Percentiles rank a stretch among this genome's conserved stretches.
These are phyloP conservation scores for Citrus sinensis DNA, from an alignment of 345 rosid genomes.

Conservation along the genomic window DNA sequence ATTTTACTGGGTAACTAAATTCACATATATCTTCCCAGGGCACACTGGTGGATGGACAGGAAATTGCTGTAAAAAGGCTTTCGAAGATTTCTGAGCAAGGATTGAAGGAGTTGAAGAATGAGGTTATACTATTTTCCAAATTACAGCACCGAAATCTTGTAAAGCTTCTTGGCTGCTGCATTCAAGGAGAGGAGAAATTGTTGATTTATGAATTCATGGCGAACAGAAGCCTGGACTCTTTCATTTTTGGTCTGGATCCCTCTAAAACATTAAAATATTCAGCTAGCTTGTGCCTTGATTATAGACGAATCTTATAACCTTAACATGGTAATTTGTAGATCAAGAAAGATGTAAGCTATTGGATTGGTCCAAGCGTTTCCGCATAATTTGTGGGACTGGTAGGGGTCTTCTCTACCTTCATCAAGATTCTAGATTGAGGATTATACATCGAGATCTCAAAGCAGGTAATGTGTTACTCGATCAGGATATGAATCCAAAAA, in stretches of 20 bases:
- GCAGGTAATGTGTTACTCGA: slow-evolving; percentile 39
- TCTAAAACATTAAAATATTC: slow-evolving; percentile 21
- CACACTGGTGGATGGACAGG: slow-evolving; percentile 30
- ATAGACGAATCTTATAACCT: background rate
- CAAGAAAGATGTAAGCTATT: slow-evolving; percentile 16
- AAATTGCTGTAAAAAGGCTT: slow-evolving; percentile 52
- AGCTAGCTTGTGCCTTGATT: background rate
- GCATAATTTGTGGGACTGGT: slow-evolving; percentile 36
- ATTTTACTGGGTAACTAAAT: no score
- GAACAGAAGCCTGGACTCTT: slow-evolving; percentile 23
- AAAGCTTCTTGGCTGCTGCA: slow-evolving; percentile 34
- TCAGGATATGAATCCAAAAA: slow-evolving; percentile 35
- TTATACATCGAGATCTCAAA: slow-evolving; percentile 39
- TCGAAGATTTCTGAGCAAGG: slow-evolving; percentile 44
- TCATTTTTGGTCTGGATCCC: slow-evolving; percentile 25
- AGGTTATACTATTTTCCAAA: slow-evolving; percentile 37
- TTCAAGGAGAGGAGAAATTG: slow-evolving; percentile 27
- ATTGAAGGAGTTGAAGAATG: slow-evolving; percentile 38
- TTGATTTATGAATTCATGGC: slow-evolving; percentile 35
- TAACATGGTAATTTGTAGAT: slow-evolving; percentile 17
- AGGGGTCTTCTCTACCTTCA: slow-evolving; percentile 45
- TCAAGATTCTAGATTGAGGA: slow-evolving; percentile 37
- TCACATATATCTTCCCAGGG: slow-evolving; percentile 28
- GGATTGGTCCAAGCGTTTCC: slow-evolving; percentile 34
- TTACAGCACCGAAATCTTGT: slow-evolving; percentile 58